phyloP scores from a whole-genome alignment of 257 asterid genomes.

The Penstemon eatonii region DNA sequence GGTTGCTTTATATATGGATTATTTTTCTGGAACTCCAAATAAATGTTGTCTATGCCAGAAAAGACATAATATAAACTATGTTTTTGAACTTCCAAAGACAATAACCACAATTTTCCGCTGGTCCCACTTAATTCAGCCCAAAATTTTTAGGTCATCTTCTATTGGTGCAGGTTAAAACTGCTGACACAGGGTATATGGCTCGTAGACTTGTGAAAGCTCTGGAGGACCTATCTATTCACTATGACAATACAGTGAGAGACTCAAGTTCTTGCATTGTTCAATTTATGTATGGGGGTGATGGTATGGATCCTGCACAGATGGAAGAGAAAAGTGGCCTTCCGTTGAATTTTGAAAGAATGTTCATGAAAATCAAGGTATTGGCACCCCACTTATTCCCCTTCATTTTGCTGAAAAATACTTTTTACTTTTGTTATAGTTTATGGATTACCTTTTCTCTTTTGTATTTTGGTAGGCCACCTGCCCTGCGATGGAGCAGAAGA shows the following conservation, averaged over 20 bases:
- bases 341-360: conserved; percentile 77
- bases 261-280: conserved; percentile 84
- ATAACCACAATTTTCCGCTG: background rate
- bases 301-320: conserved; percentile 98
- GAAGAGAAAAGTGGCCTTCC: conserved; percentile 90
- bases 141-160: conserved; percentile 2
- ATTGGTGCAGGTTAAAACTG: conserved; percentile 86
- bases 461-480: conserved; percentile 75
- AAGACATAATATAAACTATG: background rate
- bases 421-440: conserved; percentile 16
- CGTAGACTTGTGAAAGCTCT: conserved; percentile 95
- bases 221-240: conserved; percentile 79
- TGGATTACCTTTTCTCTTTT: conserved; percentile 25
- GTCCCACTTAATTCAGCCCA: conserved; percentile 10
- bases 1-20: too few relatives aligned
- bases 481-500: conserved; percentile 63
- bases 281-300: conserved; percentile 89
- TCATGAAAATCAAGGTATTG: conserved; percentile 84
- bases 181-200: conserved; percentile 97
- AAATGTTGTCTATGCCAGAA: too few relatives aligned
- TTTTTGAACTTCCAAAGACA: background rate
- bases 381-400: conserved; percentile 18
- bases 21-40: background rate
- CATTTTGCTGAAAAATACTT: conserved; percentile 3
- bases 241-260: conserved; percentile 88